These are phyloP conservation scores for Linnemannia zychae DNA, from an alignment of 192 early-diverging fungal species.

Conservation along the genomic window DNA sequence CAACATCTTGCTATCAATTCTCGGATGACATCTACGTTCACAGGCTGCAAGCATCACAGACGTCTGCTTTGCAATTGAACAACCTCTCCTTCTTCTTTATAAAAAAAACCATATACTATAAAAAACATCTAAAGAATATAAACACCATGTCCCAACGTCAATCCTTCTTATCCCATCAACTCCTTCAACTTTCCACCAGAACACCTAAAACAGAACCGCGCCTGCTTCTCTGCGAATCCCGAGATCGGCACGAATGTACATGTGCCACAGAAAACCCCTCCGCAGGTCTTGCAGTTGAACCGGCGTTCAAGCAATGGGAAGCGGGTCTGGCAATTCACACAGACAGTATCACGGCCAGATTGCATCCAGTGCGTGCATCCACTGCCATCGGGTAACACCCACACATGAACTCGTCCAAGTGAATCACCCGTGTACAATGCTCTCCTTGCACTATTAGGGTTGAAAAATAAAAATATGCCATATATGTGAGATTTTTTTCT, in stretches of 20 bases:
- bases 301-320: slow-evolving; percentile 70
- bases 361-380: slow-evolving; percentile 64
- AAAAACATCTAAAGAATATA: background rate
- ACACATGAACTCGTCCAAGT: slow-evolving; percentile 60
- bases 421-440: slow-evolving; percentile 67
- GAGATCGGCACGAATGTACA: slow-evolving; percentile 57
- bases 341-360: slow-evolving; percentile 61
- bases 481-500: background rate
- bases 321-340: slow-evolving; percentile 63
- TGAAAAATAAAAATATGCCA: background rate
- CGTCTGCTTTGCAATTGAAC: too few species aligned
- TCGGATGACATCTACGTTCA: too few species aligned
- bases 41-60: too few species aligned
- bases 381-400: slow-evolving; percentile 66
- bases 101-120: background rate
- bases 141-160: background rate
- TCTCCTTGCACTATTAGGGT: slow-evolving; percentile 47
- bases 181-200: slow-evolving; percentile 52
- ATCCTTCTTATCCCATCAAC: slow-evolving; percentile 37
- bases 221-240: slow-evolving; percentile 50
- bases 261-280: slow-evolving; percentile 63
- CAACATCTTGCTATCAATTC: too few species aligned
- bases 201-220: slow-evolving; percentile 52
- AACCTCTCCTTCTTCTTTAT: background rate
- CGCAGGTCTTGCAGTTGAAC: slow-evolving; percentile 67